Evolutionary conservation across 768 basidiomycete species (phyloP).

Genomic region (Mycena vulgaris): DNA sequence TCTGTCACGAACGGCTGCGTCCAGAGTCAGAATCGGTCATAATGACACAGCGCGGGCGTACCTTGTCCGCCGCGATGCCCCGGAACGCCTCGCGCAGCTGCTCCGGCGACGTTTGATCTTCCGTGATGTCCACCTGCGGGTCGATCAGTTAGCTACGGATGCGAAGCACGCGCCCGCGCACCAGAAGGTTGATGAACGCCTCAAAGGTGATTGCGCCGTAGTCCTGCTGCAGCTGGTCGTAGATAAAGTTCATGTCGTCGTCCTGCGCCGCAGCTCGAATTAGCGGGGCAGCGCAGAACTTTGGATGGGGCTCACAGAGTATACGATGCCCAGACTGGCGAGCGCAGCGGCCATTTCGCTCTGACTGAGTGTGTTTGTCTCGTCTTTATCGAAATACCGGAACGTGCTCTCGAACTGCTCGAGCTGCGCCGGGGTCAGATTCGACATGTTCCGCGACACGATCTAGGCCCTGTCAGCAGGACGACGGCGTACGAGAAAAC

Average conservation of each 20-base stretch:
- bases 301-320: constrained; percentile 70
- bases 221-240: constrained; percentile 81
- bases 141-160: neutral
- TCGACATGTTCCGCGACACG: constrained; percentile 93
- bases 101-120: constrained; percentile 94
- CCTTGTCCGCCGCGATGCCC: constrained; percentile 92
- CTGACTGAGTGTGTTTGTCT: constrained; percentile 87
- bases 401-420: constrained; percentile 98
- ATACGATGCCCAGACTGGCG: constrained; percentile 94
- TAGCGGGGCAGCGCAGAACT: neutral
- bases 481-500: neutral
- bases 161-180: constrained; percentile 47
- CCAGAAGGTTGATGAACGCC: constrained; percentile 94
- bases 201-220: constrained; percentile 95
- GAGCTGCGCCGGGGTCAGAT: constrained; percentile 94
- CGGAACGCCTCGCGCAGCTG: constrained; percentile 96
- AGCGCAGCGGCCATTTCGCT: constrained; percentile 95
- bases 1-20: constrained; percentile 92
- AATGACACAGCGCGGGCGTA: constrained; percentile 46
- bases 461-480: constrained; percentile 67
- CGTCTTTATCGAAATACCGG: constrained; percentile 96
- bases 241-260: constrained; percentile 89
- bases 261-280: constrained; percentile 62
- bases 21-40: constrained; percentile 26
- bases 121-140: constrained; percentile 90